Evolutionary conservation across 805 yeast species (phyloP).

Genomic region (Candida wancherniae): DNA sequence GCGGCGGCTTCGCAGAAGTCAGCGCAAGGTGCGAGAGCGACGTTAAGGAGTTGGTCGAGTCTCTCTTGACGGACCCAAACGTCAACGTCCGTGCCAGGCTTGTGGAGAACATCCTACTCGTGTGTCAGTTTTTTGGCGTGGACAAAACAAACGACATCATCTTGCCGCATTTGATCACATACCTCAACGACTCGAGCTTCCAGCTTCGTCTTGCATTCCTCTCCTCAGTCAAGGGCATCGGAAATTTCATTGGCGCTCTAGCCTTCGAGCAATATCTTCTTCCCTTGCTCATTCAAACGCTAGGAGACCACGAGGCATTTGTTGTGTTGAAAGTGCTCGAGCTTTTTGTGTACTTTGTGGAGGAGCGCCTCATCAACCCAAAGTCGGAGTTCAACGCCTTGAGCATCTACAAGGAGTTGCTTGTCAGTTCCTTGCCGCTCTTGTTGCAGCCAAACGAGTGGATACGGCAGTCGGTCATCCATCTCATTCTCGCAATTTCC

Average conservation of each 20-base stretch:
- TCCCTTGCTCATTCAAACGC: conserved; percentile 78
- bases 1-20: too few relatives aligned
- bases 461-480: conserved; percentile 66
- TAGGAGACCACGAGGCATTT: conserved; percentile 78
- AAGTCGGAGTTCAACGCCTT: conserved; percentile 34
- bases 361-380: conserved; percentile 29
- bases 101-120: conserved; percentile 63
- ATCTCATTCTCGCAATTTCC: conserved; percentile 58
- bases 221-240: conserved; percentile 63
- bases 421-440: conserved; percentile 43
- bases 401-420: conserved; percentile 34
- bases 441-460: conserved; percentile 83
- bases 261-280: conserved; percentile 83
- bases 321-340: conserved; percentile 68
- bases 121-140: conserved; percentile 79
- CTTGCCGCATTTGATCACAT: conserved; percentile 86
- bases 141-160: conserved; percentile 86
- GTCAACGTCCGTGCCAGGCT: conserved; percentile 65
- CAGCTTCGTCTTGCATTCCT: conserved; percentile 68
- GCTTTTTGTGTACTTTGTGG: conserved; percentile 31
- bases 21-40: conserved; percentile 4
- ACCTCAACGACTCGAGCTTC: conserved; percentile 73
- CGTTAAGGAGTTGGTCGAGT: conserved; percentile 62
- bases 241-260: conserved; percentile 75
- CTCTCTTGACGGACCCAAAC: conserved; percentile 65